Evolutionary conservation across 164 flowering plant species (phyloP).

Genomic region (Cinnamomum chago): DNA sequence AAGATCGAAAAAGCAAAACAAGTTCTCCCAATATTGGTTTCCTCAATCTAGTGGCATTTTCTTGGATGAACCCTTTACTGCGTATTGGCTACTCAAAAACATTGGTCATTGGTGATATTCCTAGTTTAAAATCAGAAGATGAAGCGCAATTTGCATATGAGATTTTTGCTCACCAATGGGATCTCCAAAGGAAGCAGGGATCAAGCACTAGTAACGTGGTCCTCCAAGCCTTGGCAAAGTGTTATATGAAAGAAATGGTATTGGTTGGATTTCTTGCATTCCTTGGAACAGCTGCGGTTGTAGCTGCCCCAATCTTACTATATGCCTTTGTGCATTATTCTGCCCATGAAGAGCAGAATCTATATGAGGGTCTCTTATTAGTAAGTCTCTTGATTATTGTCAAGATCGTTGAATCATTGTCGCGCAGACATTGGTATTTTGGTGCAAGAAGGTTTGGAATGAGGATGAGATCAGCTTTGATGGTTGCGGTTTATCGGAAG

Average conservation of each 20-base stretch:
- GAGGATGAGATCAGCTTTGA: conserved; percentile 79
- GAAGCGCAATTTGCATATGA: conserved; percentile 52
- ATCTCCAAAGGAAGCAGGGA: conserved; percentile 16
- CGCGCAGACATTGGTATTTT: conserved; percentile 65
- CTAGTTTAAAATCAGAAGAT: conserved; percentile 51
- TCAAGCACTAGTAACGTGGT: conserved; percentile 28
- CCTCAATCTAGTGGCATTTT: conserved; percentile 52
- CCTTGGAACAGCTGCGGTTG: conserved; percentile 40
- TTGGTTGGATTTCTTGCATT: conserved; percentile 46
- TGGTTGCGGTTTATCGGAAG: conserved; percentile 64
- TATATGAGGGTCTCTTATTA: conserved; percentile 35
- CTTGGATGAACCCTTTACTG: conserved; percentile 73
- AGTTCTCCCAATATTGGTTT: conserved; percentile 26
- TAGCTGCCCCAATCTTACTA: conserved; percentile 54
- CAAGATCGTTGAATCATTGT: conserved; percentile 62
- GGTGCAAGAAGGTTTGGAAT: conserved; percentile 57
- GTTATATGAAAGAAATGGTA: conserved; percentile 49
- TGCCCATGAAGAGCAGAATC: conserved; percentile 18
- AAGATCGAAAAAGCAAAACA: conserved; percentile 11
- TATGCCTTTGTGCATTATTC: conserved; percentile 57
- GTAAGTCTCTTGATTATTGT: conserved; percentile 49
- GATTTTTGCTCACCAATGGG: conserved; percentile 44
- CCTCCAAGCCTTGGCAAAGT: conserved; percentile 39
- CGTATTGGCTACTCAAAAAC: conserved; percentile 53
- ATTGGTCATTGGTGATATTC: conserved; percentile 57